A percentile compares a stretch with the other conserved stretches of the same genome.
Conservation (phyloP, 768 basidiomycete genomes). For the Pholiota microspora region DNA sequence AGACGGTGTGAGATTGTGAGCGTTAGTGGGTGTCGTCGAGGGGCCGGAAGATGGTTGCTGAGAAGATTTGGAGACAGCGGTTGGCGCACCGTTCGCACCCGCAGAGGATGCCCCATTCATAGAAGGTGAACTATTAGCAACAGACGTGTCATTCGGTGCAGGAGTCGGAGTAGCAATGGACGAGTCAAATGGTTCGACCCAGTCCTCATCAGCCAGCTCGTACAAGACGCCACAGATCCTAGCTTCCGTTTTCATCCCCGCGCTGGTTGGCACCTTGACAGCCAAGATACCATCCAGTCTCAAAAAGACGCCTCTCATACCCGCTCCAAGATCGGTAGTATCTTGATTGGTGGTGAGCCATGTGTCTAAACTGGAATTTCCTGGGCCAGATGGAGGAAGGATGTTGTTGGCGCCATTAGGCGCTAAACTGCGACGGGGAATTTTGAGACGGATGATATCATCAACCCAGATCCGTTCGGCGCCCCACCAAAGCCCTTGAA, state of each 20-base stretch:
- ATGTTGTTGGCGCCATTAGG: conserved; percentile 63
- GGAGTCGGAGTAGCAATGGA: not conserved
- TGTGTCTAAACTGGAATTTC: conserved; percentile 27
- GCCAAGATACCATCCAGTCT: conserved; percentile 62
- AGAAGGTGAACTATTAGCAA: too few species aligned
- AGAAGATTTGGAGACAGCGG: too few species aligned
- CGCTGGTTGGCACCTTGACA: conserved; percentile 47
- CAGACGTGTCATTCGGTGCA: not conserved
- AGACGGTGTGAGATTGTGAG: too few species aligned
- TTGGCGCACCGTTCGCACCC: too few species aligned
- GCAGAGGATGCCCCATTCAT: too few species aligned
- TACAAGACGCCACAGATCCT: conserved; percentile 73
- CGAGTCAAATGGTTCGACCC: conserved; percentile 41
- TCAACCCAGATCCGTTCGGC: conserved; percentile 86
- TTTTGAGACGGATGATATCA: conserved; percentile 78
- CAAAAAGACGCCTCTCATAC: conserved; percentile 70
- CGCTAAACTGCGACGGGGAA: conserved; percentile 64
- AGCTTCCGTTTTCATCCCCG: conserved; percentile 52
- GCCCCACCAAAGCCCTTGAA: conserved; percentile 89
- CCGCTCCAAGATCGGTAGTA: conserved; percentile 45
- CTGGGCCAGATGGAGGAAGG: conserved; percentile 59
- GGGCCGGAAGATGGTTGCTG: not conserved
- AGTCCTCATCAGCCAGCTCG: conserved; percentile 76
- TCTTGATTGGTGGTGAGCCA: conserved; percentile 23
- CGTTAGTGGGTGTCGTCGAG: not conserved